A percentile compares a stretch with the other conserved stretches of the same genome.
phyloP scores from a whole-genome alignment of 306 rosid genomes.

The Sechiopsis laciniata region DNA sequence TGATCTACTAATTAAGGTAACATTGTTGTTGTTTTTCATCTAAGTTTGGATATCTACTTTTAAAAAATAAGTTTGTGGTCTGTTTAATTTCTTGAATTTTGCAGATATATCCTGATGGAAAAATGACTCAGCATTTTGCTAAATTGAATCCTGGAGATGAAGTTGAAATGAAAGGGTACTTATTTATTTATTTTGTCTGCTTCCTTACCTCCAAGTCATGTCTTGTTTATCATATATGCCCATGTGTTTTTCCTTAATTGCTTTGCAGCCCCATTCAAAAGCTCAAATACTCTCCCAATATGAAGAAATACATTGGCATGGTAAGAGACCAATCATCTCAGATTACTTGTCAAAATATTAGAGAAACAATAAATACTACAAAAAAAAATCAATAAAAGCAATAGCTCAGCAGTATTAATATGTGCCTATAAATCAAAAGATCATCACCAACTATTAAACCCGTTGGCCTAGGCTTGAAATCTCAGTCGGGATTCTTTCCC shows the following conservation, averaged over 20 bases:
- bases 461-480: no score
- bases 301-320: slow-evolving; percentile 98
- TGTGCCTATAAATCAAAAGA: no score
- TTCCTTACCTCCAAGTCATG: slow-evolving; percentile 22
- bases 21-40: slow-evolving; percentile 15
- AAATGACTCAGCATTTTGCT: slow-evolving; percentile 97
- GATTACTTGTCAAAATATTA: neutral
- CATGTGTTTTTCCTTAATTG: slow-evolving; percentile 17
- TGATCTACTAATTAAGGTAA: slow-evolving; percentile 90
- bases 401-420: no score
- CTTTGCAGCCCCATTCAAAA: slow-evolving; percentile 86
- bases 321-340: slow-evolving; percentile 39
- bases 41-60: neutral
- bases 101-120: slow-evolving; percentile 92
- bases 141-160: slow-evolving; percentile 93
- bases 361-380: no score
- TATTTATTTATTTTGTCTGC: slow-evolving; percentile 14
- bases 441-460: no score
- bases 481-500: no score
- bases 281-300: slow-evolving; percentile 77
- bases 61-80: neutral
- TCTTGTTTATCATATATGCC: slow-evolving; percentile 24
- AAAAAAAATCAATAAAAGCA: no score
- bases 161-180: slow-evolving; percentile 96
- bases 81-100: slow-evolving; percentile 24